These are phyloP conservation scores for Aschersonia sp. DNA, from an alignment of 2,329 filamentous ascomycete species.

Conservation along the genomic window DNA sequence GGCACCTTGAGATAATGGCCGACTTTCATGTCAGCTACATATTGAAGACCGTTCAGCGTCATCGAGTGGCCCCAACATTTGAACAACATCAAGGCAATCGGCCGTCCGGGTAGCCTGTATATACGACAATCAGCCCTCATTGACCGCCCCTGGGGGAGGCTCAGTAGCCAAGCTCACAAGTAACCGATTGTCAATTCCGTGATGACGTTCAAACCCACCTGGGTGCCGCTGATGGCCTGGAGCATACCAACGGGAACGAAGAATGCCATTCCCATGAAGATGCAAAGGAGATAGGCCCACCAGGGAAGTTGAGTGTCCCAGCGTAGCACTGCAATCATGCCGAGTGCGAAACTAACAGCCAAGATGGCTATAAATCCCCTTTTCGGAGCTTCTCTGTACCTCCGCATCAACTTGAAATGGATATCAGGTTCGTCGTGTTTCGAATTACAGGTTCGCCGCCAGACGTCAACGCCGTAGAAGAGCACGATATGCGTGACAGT, in stretches of 20 bases:
- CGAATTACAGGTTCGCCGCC: constrained; percentile 7
- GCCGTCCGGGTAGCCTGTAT: constrained; percentile 21
- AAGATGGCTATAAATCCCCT: constrained; percentile 39
- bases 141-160: background rate
- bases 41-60: constrained; percentile 26
- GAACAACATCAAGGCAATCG: constrained; percentile 32
- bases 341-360: constrained; percentile 29
- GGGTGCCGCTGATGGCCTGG: constrained; percentile 29
- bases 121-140: background rate
- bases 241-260: constrained; percentile 27
- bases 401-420: constrained; percentile 37
- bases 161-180: constrained; percentile 11
- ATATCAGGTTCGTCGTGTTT: constrained; percentile 23
- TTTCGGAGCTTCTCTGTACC: constrained; percentile 35
- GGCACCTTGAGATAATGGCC: constrained; percentile 37
- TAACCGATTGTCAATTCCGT: constrained; percentile 32
- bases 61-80: constrained; percentile 29
- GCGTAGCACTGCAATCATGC: constrained; percentile 17
- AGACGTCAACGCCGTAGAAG: constrained; percentile 35
- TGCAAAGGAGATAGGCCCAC: constrained; percentile 23
- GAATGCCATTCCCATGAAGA: constrained; percentile 21
- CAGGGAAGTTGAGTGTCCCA: constrained; percentile 24
- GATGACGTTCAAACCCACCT: constrained; percentile 29
- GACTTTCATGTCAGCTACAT: constrained; percentile 31
- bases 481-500: constrained; percentile 34